These are phyloP conservation scores for Mycena polygramma DNA, from an alignment of 768 basidiomycete species.

Conservation along the genomic window DNA sequence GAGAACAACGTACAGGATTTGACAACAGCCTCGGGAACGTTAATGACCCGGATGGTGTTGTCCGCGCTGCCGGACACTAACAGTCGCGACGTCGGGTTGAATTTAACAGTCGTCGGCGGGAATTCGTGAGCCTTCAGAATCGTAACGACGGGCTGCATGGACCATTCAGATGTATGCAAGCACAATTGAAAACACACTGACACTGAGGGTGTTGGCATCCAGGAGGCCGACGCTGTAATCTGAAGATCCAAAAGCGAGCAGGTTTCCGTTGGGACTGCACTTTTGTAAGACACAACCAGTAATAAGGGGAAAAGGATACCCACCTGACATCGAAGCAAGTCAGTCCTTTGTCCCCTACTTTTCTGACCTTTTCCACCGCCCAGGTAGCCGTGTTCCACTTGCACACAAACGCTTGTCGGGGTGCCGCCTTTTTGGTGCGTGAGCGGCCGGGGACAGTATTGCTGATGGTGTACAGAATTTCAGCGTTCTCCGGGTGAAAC, in stretches of 20 bases:
- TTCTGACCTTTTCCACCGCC: constrained; percentile 74
- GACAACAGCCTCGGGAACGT: constrained; percentile 70
- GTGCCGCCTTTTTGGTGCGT: constrained; percentile 64
- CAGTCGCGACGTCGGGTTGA: constrained; percentile 85
- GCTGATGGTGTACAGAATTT: constrained; percentile 75
- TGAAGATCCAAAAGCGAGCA: constrained; percentile 89
- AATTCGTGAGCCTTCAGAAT: constrained; percentile 97
- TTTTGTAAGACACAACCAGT: constrained; percentile 12
- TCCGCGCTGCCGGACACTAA: constrained; percentile 94
- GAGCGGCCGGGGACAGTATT: constrained; percentile 77
- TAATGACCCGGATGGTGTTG: constrained; percentile 84
- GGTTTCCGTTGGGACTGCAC: constrained; percentile 80
- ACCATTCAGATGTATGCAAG: constrained; percentile 11
- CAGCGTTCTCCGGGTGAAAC: constrained; percentile 65
- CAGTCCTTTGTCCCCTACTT: constrained; percentile 82
- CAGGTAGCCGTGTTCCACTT: constrained; percentile 83
- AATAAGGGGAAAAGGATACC: constrained; percentile 38
- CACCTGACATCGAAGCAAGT: constrained; percentile 94
- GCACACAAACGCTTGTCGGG: constrained; percentile 72
- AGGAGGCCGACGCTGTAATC: constrained; percentile 88
- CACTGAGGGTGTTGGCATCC: constrained; percentile 82
- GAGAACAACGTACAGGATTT: constrained; percentile 63
- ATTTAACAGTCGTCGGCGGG: constrained; percentile 89
- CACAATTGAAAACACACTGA: constrained; percentile 52
- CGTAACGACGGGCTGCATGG: constrained; percentile 80